Evolutionary conservation across 805 yeast genomes (phyloP), one percentile per base, ranked within the genome.

Genomic region (Candida ulmi): DNA sequence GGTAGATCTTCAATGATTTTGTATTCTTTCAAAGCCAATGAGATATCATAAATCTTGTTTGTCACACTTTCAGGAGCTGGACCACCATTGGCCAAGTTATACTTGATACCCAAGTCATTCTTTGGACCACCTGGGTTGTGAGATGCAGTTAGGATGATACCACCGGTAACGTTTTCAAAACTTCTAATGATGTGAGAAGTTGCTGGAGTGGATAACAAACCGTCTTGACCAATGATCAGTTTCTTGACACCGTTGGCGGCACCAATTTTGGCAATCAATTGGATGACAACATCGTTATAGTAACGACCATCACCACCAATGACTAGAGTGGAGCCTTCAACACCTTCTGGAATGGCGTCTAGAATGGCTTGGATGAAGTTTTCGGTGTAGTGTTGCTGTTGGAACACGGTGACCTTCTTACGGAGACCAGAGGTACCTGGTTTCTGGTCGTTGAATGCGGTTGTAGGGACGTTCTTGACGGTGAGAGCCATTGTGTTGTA

Each of bases 371-470:
- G 99, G 50, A 93, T 75, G 66, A 91, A 91, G 69, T 93, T 91
- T 62, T 91, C 98, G 1, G 95, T 83, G 67, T 91, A 91, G 60
- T 87, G 68, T 53, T 78, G 80, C 33, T 64, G 52, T 65, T 87
- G 78, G 68, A 91, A 91, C 19, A 87, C 90, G 18, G 71, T 72
- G 33, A 91, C 95, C 67, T 83, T 88, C 72, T 91, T 91, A 57
- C 99, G 78, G 36, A 91, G 77, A 18, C 99, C 99, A 8, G 98
- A 91, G 17, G 99, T 91, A 28, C 99, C 99, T 11, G 99, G 98
- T 61, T 90, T 93, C 62, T 91, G 99, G 66, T 90, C 99, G 32
- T 65, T 71, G 63, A 77, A 91, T 1, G 96, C 80, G 11, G 73
- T 78, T 17, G 98, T 90, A 29, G 73, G 57, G 32, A 86, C 69